Evolutionary conservation across 345 rosid species (phyloP).

Genomic region (Bruguiera parviflora): DNA sequence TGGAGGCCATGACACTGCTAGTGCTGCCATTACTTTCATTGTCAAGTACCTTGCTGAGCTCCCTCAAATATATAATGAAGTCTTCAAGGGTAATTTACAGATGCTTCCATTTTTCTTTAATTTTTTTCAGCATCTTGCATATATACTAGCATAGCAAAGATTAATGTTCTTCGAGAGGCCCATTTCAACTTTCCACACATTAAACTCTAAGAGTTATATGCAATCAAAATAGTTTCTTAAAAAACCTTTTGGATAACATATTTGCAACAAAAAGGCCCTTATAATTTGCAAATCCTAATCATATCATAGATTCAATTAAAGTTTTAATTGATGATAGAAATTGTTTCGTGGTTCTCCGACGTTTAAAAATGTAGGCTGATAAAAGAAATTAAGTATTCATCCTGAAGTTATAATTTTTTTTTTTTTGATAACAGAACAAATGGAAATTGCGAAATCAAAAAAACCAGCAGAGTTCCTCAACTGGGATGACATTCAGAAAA

Average conservation of each 20-base stretch:
- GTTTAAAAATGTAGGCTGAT: too few species aligned
- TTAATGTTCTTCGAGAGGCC: constrained; percentile 6
- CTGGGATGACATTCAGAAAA: constrained; percentile 20
- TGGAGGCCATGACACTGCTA: constrained; percentile 26
- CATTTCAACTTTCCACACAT: neutral
- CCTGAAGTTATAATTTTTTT: too few species aligned
- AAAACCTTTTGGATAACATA: too few species aligned
- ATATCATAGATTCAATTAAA: too few species aligned
- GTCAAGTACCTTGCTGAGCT: constrained; percentile 23
- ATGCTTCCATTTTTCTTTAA: neutral
- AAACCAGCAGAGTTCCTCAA: constrained; percentile 9
- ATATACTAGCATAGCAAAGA: neutral
- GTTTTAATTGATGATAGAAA: too few species aligned
- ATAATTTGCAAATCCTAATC: too few species aligned
- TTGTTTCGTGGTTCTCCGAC: too few species aligned
- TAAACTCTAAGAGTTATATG: too few species aligned
- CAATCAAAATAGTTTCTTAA: too few species aligned
- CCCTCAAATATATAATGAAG: constrained; percentile 14
- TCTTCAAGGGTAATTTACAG: constrained; percentile 9
- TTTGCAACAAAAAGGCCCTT: too few species aligned
- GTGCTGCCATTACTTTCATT: constrained; percentile 20
- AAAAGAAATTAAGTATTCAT: too few species aligned
- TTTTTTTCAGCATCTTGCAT: neutral
- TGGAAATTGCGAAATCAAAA: constrained; percentile 17
- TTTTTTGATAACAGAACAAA: constrained; percentile 6